Evolutionary conservation across 2,329 filamentous ascomycete genomes (phyloP), one percentile per base, ranked within the genome.

Genomic region (Alternaria dauci): DNA sequence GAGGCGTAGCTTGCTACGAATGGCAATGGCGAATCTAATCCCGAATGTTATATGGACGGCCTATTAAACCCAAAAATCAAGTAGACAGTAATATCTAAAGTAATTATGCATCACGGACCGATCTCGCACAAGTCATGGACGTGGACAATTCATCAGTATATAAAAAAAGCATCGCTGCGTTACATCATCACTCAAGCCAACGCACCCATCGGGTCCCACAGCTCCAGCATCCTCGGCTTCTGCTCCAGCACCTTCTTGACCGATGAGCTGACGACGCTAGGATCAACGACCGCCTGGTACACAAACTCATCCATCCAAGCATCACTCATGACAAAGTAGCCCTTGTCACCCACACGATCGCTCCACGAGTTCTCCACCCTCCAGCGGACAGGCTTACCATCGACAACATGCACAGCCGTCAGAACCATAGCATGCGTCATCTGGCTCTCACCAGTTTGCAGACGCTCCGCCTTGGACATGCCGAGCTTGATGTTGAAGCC

Each of bases 371-470:
- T 96, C 84, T 96, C 90, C 7, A 96, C 92, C 55, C 92, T 83
- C 93, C 93, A 97, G 44, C 93, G 82, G 1, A 93, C 86, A 2
- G 88, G 84, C 77, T 87, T 86, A 1, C 87, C 88, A 60, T 87
- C 80, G 28, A 85, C 89, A 3, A 96, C 77, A 73, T 97, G 93
- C 46, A 96, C 93, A 1, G 88, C 93, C 2, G 92, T 96, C 63
- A 97, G 79, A 0, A 96, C 92, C 93, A 96, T 96, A 5, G 93
- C 93, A 72, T 96, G 93, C 1, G 93, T 96, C 93, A 97, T 96
- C 52, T 87, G 85, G 55, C 87, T 90, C 80, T 96, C 93, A 11
- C 91, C 88, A 0, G 89, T 89, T 70, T 86, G 82, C 46, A 97
- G 81, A 4, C 93, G 83, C 70, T 92, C 86, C 1, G 90, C 90